phyloP scores from a whole-genome alignment of 352 stramenopile genomes.

The Globisporangium sylvaticum region DNA sequence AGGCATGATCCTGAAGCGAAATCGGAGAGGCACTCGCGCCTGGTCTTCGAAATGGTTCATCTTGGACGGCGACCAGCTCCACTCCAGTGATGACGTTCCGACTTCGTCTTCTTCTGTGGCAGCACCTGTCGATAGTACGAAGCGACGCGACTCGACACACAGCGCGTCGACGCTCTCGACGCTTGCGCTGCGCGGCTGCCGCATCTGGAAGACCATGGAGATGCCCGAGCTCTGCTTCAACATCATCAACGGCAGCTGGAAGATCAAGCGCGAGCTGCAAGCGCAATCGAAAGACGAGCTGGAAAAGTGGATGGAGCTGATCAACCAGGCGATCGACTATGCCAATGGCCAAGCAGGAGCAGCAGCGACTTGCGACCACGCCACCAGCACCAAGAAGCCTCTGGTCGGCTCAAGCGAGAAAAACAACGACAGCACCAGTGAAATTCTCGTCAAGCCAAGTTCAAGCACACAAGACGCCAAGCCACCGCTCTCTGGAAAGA shows the following conservation, averaged over 20 bases:
- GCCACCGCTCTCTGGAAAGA: conserved; percentile 8
- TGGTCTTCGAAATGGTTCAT: conserved; percentile 76
- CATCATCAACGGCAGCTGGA: conserved; percentile 70
- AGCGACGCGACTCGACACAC: conserved; percentile 3
- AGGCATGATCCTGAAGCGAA: conserved; percentile 68
- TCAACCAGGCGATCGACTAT: conserved; percentile 76
- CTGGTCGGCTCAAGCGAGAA: neutral
- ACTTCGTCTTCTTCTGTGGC: conserved; percentile 12
- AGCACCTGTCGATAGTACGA: conserved; percentile 18
- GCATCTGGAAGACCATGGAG: conserved; percentile 86
- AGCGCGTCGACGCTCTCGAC: conserved; percentile 45
- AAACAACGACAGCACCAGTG: conserved; percentile 24
- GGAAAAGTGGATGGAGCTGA: conserved; percentile 65
- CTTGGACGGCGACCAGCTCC: conserved; percentile 63
- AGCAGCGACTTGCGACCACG: neutral
- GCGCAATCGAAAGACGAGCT: conserved; percentile 54
- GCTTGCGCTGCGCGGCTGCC: conserved; percentile 60
- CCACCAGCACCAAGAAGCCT: conserved; percentile 9
- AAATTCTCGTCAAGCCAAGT: neutral
- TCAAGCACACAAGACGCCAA: conserved; percentile 1
- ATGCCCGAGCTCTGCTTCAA: conserved; percentile 82
- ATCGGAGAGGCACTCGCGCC: conserved; percentile 59
- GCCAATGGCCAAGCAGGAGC: conserved; percentile 38
- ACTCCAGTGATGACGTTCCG: conserved; percentile 49
- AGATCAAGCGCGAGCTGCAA: conserved; percentile 80